Conservation (phyloP, 306 rosid genomes). For the Hippophae rhamnoides region DNA sequence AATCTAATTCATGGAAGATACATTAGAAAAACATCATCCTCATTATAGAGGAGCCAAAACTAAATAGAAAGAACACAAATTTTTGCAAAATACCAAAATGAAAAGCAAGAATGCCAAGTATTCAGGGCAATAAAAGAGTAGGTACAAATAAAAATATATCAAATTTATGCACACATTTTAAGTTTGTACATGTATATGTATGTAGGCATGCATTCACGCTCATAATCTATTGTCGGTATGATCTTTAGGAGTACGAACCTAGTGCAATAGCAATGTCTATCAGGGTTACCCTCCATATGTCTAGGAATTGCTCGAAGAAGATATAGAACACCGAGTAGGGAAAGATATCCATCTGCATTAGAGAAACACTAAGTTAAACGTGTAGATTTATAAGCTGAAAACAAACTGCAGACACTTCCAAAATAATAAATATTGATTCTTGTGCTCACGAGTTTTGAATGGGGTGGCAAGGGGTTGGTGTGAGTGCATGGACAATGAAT, state of each 20-base stretch:
- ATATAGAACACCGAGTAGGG: conserved; percentile 96
- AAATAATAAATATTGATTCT: neutral
- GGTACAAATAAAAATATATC: too few relatives aligned
- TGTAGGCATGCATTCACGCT: neutral
- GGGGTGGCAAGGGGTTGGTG: too few relatives aligned
- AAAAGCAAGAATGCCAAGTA: too few relatives aligned
- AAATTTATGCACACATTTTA: too few relatives aligned
- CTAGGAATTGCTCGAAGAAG: conserved; percentile 93
- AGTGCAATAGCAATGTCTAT: conserved; percentile 67
- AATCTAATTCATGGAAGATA: too few relatives aligned
- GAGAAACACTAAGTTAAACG: conserved; percentile 24
- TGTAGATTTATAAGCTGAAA: conserved; percentile 18
- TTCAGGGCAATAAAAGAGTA: too few relatives aligned
- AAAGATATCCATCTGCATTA: conserved; percentile 82
- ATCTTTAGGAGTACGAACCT: conserved; percentile 45
- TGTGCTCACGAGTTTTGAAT: too few relatives aligned
- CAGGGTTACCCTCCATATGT: conserved; percentile 74
- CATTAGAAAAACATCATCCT: too few relatives aligned
- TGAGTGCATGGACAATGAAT: too few relatives aligned
- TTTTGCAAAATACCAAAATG: too few relatives aligned
- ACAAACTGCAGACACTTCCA: conserved; percentile 9
- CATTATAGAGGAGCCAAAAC: too few relatives aligned
- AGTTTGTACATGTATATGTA: neutral
- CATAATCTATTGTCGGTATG: conserved; percentile 2
- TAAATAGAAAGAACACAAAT: too few relatives aligned